phyloP scores from a whole-genome alignment of 768 basidiomycete genomes.

The Trametes villosa region DNA sequence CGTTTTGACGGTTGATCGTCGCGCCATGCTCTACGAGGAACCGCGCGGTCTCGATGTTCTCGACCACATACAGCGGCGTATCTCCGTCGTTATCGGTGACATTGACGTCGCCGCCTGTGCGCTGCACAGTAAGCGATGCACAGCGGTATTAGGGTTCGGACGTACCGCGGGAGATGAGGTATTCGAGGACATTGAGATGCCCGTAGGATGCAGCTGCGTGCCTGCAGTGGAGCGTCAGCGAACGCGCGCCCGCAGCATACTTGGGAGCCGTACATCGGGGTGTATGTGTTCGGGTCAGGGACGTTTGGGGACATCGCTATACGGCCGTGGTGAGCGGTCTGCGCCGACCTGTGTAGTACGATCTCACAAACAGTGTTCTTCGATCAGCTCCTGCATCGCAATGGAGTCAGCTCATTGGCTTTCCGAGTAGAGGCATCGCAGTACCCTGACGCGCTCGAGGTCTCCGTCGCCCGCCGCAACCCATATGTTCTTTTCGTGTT shows the following conservation, averaged over 20 bases:
- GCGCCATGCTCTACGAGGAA: slow-evolving; percentile 85
- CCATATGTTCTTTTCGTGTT: slow-evolving; percentile 76
- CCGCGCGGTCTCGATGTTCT: slow-evolving; percentile 75
- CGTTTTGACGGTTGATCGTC: slow-evolving; percentile 59
- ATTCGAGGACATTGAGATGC: slow-evolving; percentile 74
- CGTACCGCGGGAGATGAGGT: slow-evolving; percentile 73
- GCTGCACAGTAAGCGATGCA: not conserved
- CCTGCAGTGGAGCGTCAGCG: slow-evolving; percentile 43
- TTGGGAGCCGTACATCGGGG: slow-evolving; percentile 63
- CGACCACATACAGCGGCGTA: slow-evolving; percentile 90
- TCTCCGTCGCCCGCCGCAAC: slow-evolving; percentile 93
- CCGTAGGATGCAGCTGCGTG: slow-evolving; percentile 95
- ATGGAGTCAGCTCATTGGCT: slow-evolving; percentile 5
- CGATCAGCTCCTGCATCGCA: slow-evolving; percentile 57
- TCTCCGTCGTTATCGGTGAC: slow-evolving; percentile 86
- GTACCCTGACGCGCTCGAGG: slow-evolving; percentile 71
- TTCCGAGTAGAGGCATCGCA: slow-evolving; percentile 26
- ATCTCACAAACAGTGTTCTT: slow-evolving; percentile 47
- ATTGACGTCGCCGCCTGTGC: slow-evolving; percentile 83
- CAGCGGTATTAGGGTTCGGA: slow-evolving; percentile 13
- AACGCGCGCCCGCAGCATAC: not conserved
- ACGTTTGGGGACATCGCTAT: slow-evolving; percentile 66
- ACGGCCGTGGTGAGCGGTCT: slow-evolving; percentile 2
- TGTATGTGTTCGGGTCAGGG: slow-evolving; percentile 76
- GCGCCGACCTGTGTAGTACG: slow-evolving; percentile 6